These are phyloP conservation scores for Fonsecaea nubica DNA, from an alignment of 2,329 filamentous ascomycete species.

Conservation along the genomic window DNA sequence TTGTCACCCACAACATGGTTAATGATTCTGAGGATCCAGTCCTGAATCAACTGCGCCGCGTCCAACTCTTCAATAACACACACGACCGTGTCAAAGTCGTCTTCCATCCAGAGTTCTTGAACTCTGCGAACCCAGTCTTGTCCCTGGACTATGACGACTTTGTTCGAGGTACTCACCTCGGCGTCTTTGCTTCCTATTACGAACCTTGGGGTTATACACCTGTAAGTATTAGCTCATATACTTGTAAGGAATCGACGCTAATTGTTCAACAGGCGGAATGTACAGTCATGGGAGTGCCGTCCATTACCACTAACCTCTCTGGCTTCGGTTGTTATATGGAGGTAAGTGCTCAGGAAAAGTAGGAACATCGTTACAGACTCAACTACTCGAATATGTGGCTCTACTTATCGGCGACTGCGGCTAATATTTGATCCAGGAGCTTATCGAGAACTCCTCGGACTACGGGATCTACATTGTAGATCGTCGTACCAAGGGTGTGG, in stretches of 20 bases:
- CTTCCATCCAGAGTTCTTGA: conserved; percentile 98
- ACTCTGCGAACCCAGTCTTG: conserved; percentile 91
- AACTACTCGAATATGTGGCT: not conserved
- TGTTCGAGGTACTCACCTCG: conserved; percentile 93
- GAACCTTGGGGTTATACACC: conserved; percentile 98
- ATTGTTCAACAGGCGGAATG: conserved; percentile 68
- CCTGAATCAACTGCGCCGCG: conserved; percentile 91
- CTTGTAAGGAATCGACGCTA: not conserved
- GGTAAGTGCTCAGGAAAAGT: not conserved
- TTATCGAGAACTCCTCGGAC: conserved; percentile 96
- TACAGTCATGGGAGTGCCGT: conserved; percentile 98
- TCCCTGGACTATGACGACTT: conserved; percentile 98
- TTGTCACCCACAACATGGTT: conserved; percentile 98
- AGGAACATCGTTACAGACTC: not conserved
- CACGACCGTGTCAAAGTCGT: conserved; percentile 95
- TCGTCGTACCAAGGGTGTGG: conserved; percentile 89
- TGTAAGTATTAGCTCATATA: conserved; percentile 44
- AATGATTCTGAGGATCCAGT: conserved; percentile 94
- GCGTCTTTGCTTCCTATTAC: conserved; percentile 97
- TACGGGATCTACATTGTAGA: conserved; percentile 99
- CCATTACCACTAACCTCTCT: conserved; percentile 96
- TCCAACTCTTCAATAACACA: conserved; percentile 96
- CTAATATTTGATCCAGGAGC: conserved; percentile 58
- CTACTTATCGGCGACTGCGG: too few relatives aligned
- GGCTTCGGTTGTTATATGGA: conserved; percentile 99